phyloP scores from a whole-genome alignment of 345 rosid genomes.

The Salix brachista region DNA sequence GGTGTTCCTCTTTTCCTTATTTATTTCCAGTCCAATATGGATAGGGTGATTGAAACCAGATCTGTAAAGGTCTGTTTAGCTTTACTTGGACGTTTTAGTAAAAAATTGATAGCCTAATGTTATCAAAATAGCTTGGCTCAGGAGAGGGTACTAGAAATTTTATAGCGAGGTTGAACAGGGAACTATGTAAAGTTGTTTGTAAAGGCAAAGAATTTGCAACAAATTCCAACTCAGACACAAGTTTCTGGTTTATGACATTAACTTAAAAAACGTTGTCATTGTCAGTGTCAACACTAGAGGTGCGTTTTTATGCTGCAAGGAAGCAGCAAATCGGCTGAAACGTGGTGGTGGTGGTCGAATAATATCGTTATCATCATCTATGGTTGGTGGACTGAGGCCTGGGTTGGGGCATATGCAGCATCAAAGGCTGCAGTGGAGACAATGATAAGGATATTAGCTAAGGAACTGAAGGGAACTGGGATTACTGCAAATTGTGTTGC shows the following conservation, averaged over 20 bases:
- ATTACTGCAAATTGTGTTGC: constrained; percentile 40
- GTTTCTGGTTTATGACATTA: background rate
- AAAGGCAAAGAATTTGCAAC: no score
- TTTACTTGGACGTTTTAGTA: no score
- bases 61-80: no score
- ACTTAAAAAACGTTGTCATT: background rate
- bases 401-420: constrained; percentile 28
- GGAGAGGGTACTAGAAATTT: no score
- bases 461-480: constrained; percentile 37
- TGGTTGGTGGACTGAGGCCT: constrained; percentile 18
- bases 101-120: no score
- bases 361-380: constrained; percentile 25
- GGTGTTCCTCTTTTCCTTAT: background rate
- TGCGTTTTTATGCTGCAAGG: constrained; percentile 34
- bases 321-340: constrained; percentile 26
- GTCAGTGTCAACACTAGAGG: constrained; percentile 32
- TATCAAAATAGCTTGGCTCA: no score
- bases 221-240: no score
- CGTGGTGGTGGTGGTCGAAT: constrained; percentile 33
- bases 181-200: no score
- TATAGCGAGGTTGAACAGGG: no score
- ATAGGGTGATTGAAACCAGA: no score
- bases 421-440: constrained; percentile 40
- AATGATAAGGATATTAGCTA: constrained; percentile 28
- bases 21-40: no score